Evolutionary conservation across 495 filamentous ascomycete genomes (phyloP), one percentile per base, ranked within the genome.

Genomic region (Lasiosphaeria ovina): DNA sequence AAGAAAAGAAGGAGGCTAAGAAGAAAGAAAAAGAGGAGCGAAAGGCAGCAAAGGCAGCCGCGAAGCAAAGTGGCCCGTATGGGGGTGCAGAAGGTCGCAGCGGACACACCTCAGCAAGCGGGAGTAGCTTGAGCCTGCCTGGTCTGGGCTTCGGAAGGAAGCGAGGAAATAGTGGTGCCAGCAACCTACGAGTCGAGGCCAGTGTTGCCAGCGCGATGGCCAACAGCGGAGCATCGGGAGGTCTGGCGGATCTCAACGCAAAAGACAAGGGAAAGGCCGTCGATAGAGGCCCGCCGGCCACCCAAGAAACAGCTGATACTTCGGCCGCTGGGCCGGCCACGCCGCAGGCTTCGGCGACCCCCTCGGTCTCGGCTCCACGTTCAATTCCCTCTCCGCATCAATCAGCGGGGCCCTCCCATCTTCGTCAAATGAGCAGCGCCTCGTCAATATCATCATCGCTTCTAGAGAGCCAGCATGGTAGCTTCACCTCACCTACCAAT

Each of bases 1-100:
- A 91, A 62, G 79, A 80, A 1, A 81, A 78, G 51, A 94, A 96
- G 68, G 89, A 91, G 40, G 84, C 85, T 12, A 95, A 93, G 74
- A 90, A 87, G 65, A 82, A 84, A 57, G 90, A 92, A 63, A 95
- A 94, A 72, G 88, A 90, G 60, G 87, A 87, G 16, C 91, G 89
- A 60, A 92, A 93, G 69, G 86, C 84, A 0, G 85, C 88, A 55
- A 92, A 91, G 70, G 75, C 72, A 4, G 84, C 64, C 82, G 80
- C 62, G 79, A 89, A 78, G 77, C 77, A 65, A 75, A 71, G 64
- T 10, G 76, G 78, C 12, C 73, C 76, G 4, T 80, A 83, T 38
- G 78, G 79, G 55, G 72, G 68, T 4, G 56, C 47, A 24, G 55
- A 50, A 24, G 58, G 58, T 10, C 66, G 63, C 36, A 75, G 77